Evolutionary conservation across 2,329 filamentous ascomycete genomes (phyloP), one percentile per base, ranked within the genome.

Genomic region (Dothidotthia symphoricarpi): DNA sequence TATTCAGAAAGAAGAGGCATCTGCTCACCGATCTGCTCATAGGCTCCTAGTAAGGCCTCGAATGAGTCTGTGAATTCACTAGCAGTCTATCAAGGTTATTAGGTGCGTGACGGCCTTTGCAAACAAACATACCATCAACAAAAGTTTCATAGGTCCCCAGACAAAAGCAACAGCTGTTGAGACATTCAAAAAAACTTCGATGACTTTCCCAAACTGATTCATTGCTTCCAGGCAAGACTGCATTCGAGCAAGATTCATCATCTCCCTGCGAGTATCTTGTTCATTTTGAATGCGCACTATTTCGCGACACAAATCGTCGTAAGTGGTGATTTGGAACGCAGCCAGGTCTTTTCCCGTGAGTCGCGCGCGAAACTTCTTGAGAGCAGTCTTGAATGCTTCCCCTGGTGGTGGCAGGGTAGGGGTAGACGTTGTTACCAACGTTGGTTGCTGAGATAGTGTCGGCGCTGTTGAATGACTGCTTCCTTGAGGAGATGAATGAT

Each of bases 91-190:
- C 24, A 0, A 10, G 6, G 14, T 51, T 17, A 47, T 31, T 10
- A 22, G 19, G 19, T 22, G 19, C 5, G 19, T 22, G 9, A 9
- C 19, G 5, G 9, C 5, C 5, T 22, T 6, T 9, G 9, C 9
- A 22, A 6, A 4, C 6, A 19, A 10, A 19, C 43, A 24, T 34
- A 62, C 58, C 53, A 53, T 38, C 4, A 69, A 52, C 10, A 68
- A 45, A 24, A 68, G 62, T 35, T 69, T 67, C 36, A 70, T 56
- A 0, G 68, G 67, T 2, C 68, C 57, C 56, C 57, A 61, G 1
- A 60, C 34, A 28, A 69, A 70, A 5, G 55, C 57, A 15, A 70
- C 41, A 4, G 56, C 40, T 12, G 57, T 42, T 4, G 53, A 52
- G 2, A 48, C 47, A 22, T 69, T 69, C 10, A 63, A 15, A 37